These are phyloP conservation scores for Ogataea angusta DNA, from an alignment of 805 yeast species.

Conservation along the genomic window DNA sequence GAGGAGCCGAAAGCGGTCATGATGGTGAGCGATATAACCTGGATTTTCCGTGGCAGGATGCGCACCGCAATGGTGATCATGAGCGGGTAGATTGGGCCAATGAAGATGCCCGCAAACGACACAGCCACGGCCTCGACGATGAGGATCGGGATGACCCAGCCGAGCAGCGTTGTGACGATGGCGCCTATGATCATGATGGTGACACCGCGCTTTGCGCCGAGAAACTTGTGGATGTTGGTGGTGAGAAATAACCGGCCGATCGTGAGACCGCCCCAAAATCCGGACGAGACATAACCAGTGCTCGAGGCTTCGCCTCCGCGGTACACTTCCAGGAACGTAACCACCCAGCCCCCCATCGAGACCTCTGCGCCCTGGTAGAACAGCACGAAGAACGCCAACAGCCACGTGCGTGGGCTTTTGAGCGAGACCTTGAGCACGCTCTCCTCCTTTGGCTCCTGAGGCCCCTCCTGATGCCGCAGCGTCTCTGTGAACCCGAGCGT, in stretches of 20 bases:
- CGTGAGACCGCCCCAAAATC: conserved; percentile 72
- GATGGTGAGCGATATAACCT: conserved; percentile 47
- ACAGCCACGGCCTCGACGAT: conserved; percentile 45
- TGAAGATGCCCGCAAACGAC: conserved; percentile 52
- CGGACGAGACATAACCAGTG: conserved; percentile 64
- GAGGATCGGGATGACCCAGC: conserved; percentile 48
- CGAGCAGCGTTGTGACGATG: conserved; percentile 37
- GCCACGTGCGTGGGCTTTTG: conserved; percentile 40
- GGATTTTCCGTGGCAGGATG: conserved; percentile 49
- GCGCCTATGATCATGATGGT: conserved; percentile 34
- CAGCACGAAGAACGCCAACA: conserved; percentile 52
- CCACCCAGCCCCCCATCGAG: conserved; percentile 67
- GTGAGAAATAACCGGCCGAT: conserved; percentile 57
- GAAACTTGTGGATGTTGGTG: conserved; percentile 32
- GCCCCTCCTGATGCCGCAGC: conserved; percentile 10
- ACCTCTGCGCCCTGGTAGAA: conserved; percentile 71
- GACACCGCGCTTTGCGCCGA: conserved; percentile 48
- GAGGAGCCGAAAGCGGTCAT: conserved; percentile 55
- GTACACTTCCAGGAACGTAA: conserved; percentile 56
- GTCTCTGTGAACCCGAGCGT: conserved; percentile 16
- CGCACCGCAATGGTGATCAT: conserved; percentile 43
- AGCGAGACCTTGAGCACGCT: conserved; percentile 38
- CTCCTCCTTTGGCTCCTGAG: conserved; percentile 24
- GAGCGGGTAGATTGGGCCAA: conserved; percentile 66
- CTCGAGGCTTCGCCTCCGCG: conserved; percentile 44